A percentile compares a stretch with the other conserved stretches of the same genome.
Evolutionary conservation across 345 rosid species (phyloP).

Genomic region (Populus pruinosa): DNA sequence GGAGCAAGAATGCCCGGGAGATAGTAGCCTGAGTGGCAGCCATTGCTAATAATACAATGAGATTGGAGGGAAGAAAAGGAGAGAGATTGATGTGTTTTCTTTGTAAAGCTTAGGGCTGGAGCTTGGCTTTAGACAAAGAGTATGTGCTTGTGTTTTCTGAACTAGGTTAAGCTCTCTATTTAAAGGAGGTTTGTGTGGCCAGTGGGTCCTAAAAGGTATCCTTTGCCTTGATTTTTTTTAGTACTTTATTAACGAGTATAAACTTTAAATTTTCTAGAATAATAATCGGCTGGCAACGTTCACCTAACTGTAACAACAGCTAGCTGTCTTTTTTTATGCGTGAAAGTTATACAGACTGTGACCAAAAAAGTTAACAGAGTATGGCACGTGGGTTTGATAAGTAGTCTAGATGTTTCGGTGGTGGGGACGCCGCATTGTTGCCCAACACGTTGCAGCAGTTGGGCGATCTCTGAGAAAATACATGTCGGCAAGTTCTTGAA

Average conservation of each 20-base stretch:
- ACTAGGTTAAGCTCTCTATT: not conserved
- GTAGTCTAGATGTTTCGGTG: not conserved
- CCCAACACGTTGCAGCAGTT: not conserved
- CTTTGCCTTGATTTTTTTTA: not conserved
- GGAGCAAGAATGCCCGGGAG: constrained; percentile 16
- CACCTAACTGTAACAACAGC: not conserved
- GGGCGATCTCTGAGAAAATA: not conserved
- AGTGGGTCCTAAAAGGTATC: not conserved
- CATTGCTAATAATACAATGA: constrained; percentile 11
- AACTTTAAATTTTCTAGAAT: not conserved
- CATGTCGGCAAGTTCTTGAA: not conserved
- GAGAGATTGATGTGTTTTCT: not conserved
- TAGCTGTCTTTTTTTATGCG: not conserved
- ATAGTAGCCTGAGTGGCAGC: constrained; percentile 14
- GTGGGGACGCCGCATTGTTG: not conserved
- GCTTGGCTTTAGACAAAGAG: not conserved
- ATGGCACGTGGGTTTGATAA: not conserved
- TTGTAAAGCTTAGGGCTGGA: too few relatives aligned
- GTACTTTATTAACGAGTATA: not conserved
- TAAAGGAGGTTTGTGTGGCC: not conserved
- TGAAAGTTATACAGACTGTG: too few relatives aligned
- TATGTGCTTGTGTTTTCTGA: not conserved
- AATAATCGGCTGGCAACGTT: not conserved
- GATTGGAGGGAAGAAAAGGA: not conserved
- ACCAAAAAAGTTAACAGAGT: too few relatives aligned